phyloP scores from a whole-genome alignment of 225 moss, liverwort and hornwort species.

The Sphagnum tenellum region DNA sequence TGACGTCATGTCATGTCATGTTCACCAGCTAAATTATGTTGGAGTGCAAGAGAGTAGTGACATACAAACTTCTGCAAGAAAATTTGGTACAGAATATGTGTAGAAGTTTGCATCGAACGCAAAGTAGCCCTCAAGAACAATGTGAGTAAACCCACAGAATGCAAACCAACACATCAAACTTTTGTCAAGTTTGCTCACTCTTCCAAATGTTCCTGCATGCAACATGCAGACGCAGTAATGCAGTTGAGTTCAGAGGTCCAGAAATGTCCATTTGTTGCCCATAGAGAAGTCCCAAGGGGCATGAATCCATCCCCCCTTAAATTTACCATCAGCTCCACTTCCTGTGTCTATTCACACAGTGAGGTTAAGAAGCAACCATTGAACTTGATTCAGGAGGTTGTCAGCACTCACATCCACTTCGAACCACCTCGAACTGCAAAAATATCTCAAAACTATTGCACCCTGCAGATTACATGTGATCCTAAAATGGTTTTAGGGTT shows the following conservation, averaged over 20 bases:
- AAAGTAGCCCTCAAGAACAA: conserved; percentile 87
- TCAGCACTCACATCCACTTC: no score
- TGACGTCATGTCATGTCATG: no score
- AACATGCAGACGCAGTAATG: neutral
- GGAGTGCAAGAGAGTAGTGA: neutral
- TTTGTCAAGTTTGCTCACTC: conserved; percentile 60
- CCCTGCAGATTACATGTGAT: no score
- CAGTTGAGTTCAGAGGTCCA: conserved; percentile 15
- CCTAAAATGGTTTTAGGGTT: no score
- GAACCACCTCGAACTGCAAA: no score
- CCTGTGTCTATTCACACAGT: neutral
- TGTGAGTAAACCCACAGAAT: conserved; percentile 70
- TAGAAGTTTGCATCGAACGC: conserved; percentile 77
- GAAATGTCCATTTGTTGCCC: neutral
- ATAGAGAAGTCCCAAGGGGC: neutral
- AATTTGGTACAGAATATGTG: conserved; percentile 43
- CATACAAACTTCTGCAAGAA: conserved; percentile 85
- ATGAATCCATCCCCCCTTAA: neutral
- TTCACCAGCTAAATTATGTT: neutral
- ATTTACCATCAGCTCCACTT: neutral
- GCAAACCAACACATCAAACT: conserved; percentile 82
- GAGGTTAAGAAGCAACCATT: neutral
- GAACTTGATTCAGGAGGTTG: neutral
- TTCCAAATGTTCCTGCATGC: conserved; percentile 28
- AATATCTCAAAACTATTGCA: no score